These are phyloP conservation scores for Mortierella antarctica DNA, from an alignment of 192 early-diverging fungal genomes.

Conservation along the genomic window DNA sequence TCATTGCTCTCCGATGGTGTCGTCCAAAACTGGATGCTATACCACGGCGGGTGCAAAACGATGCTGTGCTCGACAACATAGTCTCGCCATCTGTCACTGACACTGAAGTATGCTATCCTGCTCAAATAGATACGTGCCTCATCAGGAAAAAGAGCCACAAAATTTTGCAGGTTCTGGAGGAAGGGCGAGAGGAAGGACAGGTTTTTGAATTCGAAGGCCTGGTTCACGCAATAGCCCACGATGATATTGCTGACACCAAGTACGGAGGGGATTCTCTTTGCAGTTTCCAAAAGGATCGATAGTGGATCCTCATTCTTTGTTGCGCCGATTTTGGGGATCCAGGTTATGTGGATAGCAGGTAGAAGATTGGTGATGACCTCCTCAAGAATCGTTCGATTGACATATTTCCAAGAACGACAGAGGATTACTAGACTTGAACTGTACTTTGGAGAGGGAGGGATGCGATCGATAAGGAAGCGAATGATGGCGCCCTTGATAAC, in stretches of 20 bases:
- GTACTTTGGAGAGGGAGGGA: background rate
- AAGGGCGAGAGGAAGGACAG: conserved; percentile 18
- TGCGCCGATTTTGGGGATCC: conserved; percentile 10
- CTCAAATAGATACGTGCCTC: background rate
- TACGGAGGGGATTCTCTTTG: background rate
- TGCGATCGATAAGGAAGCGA: background rate
- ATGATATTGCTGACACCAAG: conserved; percentile 2
- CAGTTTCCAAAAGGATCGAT: background rate
- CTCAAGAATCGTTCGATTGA: background rate
- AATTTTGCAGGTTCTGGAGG: conserved; percentile 1
- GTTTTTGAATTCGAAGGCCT: conserved; percentile 10
- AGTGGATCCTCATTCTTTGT: background rate
- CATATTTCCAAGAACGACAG: background rate
- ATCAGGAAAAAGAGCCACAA: conserved; percentile 20
- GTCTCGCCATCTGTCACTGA: background rate
- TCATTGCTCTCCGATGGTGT: background rate
- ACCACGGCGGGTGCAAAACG: background rate
- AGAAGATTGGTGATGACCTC: background rate
- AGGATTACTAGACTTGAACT: background rate
- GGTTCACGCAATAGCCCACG: conserved; percentile 15
- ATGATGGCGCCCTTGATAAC: background rate
- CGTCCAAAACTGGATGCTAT: conserved; percentile 13
- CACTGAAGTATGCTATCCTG: conserved; percentile 17
- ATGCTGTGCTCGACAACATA: conserved; percentile 8
- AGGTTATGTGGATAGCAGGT: background rate